phyloP scores from a whole-genome alignment of 495 filamentous ascomycete species.

The Aspergillus olivimuriae region DNA sequence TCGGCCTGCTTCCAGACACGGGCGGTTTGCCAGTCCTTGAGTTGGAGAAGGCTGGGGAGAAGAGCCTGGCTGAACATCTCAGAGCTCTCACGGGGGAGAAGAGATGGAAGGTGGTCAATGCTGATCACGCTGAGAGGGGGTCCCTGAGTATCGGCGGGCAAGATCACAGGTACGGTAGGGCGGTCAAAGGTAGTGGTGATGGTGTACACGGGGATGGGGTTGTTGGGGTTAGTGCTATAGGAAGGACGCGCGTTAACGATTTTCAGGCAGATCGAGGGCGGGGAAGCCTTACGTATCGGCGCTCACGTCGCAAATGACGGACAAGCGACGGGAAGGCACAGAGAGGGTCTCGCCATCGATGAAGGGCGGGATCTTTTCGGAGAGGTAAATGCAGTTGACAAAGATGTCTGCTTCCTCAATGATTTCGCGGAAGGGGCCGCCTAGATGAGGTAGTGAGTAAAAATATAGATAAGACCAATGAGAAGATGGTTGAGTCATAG shows the following conservation, averaged over 20 bases:
- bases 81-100: constrained; percentile 79
- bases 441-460: constrained; percentile 11
- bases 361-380: constrained; percentile 61
- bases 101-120: constrained; percentile 86
- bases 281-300: constrained; percentile 50
- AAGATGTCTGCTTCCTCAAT: constrained; percentile 64
- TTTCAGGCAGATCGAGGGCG: background rate
- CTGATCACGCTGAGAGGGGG: constrained; percentile 70
- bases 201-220: constrained; percentile 79
- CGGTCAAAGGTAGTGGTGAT: constrained; percentile 75
- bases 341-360: constrained; percentile 65
- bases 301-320: constrained; percentile 84
- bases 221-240: constrained; percentile 58
- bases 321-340: constrained; percentile 62
- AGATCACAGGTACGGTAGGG: constrained; percentile 68
- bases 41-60: constrained; percentile 68
- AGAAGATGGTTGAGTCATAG: background rate
- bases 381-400: constrained; percentile 90
- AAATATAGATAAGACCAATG: background rate
- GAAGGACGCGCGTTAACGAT: background rate
- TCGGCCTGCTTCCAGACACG: constrained; percentile 81
- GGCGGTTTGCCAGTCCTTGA: constrained; percentile 65
- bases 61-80: constrained; percentile 81
- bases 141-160: constrained; percentile 41
- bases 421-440: constrained; percentile 87